phyloP scores from a whole-genome alignment of 345 rosid genomes.

The Eucalyptus cloeziana region DNA sequence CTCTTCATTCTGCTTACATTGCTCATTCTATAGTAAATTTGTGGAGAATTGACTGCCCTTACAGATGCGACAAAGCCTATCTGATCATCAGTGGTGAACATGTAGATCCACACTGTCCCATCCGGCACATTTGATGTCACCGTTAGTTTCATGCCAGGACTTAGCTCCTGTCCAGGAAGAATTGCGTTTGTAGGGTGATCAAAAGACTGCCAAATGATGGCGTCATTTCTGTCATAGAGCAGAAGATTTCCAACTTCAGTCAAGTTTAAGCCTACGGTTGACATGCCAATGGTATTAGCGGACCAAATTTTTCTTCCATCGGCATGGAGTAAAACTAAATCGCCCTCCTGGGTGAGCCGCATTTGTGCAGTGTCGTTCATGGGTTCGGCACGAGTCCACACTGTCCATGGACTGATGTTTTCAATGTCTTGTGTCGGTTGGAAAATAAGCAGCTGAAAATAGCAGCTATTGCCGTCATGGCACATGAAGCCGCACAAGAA shows the following conservation, averaged over 20 bases:
- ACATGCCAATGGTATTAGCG: not conserved
- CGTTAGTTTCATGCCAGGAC: not conserved
- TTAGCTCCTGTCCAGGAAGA: not conserved
- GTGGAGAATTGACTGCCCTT: not conserved
- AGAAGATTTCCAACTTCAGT: not conserved
- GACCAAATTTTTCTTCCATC: not conserved
- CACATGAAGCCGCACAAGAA: not conserved
- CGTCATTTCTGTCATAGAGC: not conserved
- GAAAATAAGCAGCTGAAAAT: not conserved
- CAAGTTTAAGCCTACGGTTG: not conserved
- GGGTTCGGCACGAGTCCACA: too few species aligned
- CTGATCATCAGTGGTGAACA: too few species aligned
- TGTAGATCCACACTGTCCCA: not conserved
- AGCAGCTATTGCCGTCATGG: not conserved
- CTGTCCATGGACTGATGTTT: not conserved
- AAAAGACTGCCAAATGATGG: not conserved
- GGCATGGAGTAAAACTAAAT: not conserved
- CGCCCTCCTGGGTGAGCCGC: not conserved
- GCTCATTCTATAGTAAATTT: not conserved
- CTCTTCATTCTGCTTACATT: not conserved
- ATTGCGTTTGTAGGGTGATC: rapidly evolving
- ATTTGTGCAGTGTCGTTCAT: not conserved
- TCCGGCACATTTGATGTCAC: too few species aligned
- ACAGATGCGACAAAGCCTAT: not conserved
- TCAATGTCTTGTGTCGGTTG: not conserved